A percentile compares a stretch with the other conserved stretches of the same genome.
phyloP scores from a whole-genome alignment of 73 alveolate genomes.

The Blepharisma stoltei region DNA sequence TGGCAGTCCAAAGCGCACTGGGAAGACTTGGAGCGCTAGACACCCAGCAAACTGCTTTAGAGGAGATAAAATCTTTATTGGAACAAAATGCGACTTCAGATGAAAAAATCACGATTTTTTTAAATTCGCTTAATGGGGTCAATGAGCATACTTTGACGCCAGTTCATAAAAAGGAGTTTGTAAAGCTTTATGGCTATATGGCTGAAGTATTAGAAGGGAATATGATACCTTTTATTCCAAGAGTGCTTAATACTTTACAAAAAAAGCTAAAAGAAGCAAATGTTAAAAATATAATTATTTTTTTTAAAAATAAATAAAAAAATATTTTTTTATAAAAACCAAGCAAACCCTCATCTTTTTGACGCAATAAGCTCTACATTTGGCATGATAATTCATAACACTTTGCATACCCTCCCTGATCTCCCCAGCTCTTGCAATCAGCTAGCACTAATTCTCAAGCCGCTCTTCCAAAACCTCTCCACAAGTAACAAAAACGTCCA shows the following conservation, averaged over 20 bases:
- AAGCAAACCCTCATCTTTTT: conserved; percentile 40
- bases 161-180: conserved; percentile 50
- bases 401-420: conserved; percentile 47
- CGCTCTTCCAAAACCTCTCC: conserved; percentile 38
- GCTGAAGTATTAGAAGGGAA: conserved; percentile 64
- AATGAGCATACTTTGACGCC: conserved; percentile 57
- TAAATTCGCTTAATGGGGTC: conserved; percentile 38
- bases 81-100: background rate
- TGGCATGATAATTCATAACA: conserved; percentile 50
- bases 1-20: background rate
- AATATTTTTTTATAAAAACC: too few relatives aligned
- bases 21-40: conserved; percentile 29
- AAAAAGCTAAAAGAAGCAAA: conserved; percentile 59
- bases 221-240: conserved; percentile 55
- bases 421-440: conserved; percentile 38
- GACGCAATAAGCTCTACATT: conserved; percentile 40
- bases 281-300: too few relatives aligned
- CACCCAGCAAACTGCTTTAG: conserved; percentile 27
- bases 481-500: conserved; percentile 42
- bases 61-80: background rate
- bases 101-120: conserved; percentile 59
- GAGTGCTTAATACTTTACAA: conserved; percentile 39
- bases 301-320: too few relatives aligned
- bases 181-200: conserved; percentile 53
- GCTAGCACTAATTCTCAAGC: conserved; percentile 40